Base-by-base conservation (phyloP, 2,329 filamentous ascomycete species). In the Xylariaceae sp. region DNA sequence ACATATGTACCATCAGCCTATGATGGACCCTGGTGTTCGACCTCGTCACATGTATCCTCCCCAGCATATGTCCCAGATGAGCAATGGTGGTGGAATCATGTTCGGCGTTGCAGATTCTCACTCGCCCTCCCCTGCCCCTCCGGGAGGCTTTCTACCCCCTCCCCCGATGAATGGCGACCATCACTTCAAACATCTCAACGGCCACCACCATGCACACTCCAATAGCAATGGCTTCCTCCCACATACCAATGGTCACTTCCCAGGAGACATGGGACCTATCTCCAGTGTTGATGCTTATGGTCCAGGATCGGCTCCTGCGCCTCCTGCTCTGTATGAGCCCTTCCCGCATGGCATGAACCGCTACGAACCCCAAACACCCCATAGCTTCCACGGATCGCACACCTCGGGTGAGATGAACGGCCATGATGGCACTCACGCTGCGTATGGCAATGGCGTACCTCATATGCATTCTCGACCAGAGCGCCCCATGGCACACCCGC, bases 311-410 rank as follows among this genome's bases (percentile, higher is more conserved):
- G 55, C 56, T 44, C 53, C 55, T 17, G 54, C 54, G 6, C 57
- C 62, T 12, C 68, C 64, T 40, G 59, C 53, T 33, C 63, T 61
- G 12, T 58, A 65, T 33, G 68, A 71, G 32, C 57, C 59, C 18
- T 68, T 66, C 40, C 64, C 65, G 15, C 68, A 66, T n/a, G 53
- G 49, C 55, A 55, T 49, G 44, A 58, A 50, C 58, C 69, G 54
- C 55, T 78, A 78, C 59, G 76, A 75, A 3, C 77, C 80, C 2
- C 74, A 76, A 1, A 82, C 80, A 2, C 77, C 80, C 4, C 80
- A 80, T 54, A 84, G 80, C 64, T 82, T 81, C 59, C 81, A 82
- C 48, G 81, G 76, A 33, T 84, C 82, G 2, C 81, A 83, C 52
- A 74, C 78, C 33, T 82, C 81, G 1, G 71, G 67, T 5, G 73